Base-by-base conservation (phyloP, 768 basidiomycete genomes). In the Lactarius psammicola region DNA sequence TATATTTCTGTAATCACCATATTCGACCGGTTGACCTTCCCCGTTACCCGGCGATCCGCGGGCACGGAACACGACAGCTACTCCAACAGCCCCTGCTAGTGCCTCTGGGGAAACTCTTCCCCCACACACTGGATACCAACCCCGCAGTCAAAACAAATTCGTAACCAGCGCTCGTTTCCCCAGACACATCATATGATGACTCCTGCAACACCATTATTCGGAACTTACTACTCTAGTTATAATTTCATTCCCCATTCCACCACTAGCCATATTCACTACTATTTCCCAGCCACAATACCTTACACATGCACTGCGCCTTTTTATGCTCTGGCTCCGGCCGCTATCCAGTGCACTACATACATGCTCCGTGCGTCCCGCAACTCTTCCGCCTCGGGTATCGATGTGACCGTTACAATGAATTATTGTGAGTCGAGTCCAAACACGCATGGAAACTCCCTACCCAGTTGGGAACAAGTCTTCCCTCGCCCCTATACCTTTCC, bases 141-240 rank as follows among this genome's bases (percentile, higher is more conserved):
- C 62, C 60, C 46, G 55, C 60, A 46, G 40, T 58, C n/a, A 15
- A n/a, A 51, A 51, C 46, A 46, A 34, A 55, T 31, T 3, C 56
- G 18, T 56, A 31, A 9, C 33, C 46, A 26, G 59, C 64, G 55
- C 55, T 44, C 56, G 20, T 67, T 51, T 63, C 66, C 53, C 66
- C 66, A 57, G 31, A 46, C 42, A 26, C 49, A 66, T 66, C 66
- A 67, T 38, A 63, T 66, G 65, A 66, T 57, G 42, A 30, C 28
- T 28, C 64, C 9, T 40, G 31, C 18, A 56, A 7, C 26, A 13
- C 36, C 23, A 8, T 60, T 44, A 38, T 40, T 56, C 54, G 59
- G 57, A 59, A 66, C 56, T 54, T 63, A n/a, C n/a, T n/a, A n/a
- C n/a, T n/a, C n/a, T n/a, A 38, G n/a, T 31, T 54, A 53, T 51